Conservation (phyloP, 169 alveolate species). For the Cryptosporidium andersoni region DNA sequence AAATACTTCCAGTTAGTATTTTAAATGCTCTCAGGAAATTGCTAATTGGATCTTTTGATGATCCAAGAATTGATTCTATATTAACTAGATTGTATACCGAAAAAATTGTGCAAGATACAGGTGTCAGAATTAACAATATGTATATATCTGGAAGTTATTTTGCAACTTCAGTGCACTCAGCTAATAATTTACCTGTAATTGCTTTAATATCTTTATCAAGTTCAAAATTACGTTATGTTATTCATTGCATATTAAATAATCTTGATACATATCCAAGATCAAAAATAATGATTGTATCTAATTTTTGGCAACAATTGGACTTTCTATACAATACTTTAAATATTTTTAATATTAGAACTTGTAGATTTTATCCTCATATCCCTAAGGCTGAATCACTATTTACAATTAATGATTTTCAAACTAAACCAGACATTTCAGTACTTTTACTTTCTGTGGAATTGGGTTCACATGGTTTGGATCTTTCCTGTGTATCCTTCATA, state of each 20-base stretch:
- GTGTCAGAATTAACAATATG: too few species aligned
- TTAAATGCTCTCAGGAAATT: too few species aligned
- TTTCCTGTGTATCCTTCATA: slow-evolving; percentile 36
- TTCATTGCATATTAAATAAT: slow-evolving; percentile 36
- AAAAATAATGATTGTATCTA: slow-evolving; percentile 54
- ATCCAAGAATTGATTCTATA: too few species aligned
- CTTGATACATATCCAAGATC: slow-evolving; percentile 5
- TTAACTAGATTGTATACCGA: too few species aligned
- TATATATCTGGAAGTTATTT: too few species aligned
- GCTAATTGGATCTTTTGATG: too few species aligned
- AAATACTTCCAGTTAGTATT: too few species aligned
- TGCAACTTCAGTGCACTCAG: too few species aligned
- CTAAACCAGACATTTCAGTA: background rate
- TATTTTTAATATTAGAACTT: slow-evolving; percentile 24
- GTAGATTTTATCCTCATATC: slow-evolving; percentile 56
- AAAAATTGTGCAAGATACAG: too few species aligned
- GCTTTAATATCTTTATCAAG: slow-evolving; percentile 59
- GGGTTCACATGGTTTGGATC: slow-evolving; percentile 60
- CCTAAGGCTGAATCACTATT: slow-evolving; percentile 20
- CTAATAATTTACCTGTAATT: background rate
- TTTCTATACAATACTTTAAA: slow-evolving; percentile 46
- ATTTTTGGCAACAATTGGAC: slow-evolving; percentile 65
- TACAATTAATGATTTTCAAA: slow-evolving; percentile 27
- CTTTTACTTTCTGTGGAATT: slow-evolving; percentile 36
- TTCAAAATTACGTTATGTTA: slow-evolving; percentile 36